Conservation (phyloP, 2,329 filamentous ascomycete genomes). For the Didymella glomerata region DNA sequence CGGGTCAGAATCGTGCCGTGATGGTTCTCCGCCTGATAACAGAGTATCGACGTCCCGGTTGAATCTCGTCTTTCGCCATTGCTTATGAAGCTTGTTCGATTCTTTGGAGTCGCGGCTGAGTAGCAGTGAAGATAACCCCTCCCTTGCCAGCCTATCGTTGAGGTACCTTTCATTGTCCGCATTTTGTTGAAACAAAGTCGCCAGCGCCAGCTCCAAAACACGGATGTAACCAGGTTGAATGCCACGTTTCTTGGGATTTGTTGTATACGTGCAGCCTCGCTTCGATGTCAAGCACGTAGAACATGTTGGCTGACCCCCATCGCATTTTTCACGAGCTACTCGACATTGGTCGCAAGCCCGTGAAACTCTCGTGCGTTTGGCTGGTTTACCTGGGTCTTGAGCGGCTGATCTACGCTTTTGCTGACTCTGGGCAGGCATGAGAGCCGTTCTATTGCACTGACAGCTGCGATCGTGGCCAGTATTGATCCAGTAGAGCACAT, state of each 20-base stretch:
- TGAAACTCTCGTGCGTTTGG: constrained; percentile 69
- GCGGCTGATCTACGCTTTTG: constrained; percentile 36
- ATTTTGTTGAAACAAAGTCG: constrained; percentile 70
- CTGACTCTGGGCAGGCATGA: constrained; percentile 41
- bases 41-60: constrained; percentile 70
- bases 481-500: background rate
- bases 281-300: constrained; percentile 71
- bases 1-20: constrained; percentile 30
- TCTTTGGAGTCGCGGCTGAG: constrained; percentile 62
- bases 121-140: constrained; percentile 59
- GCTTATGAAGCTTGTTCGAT: constrained; percentile 66
- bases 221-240: constrained; percentile 83
- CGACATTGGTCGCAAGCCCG: constrained; percentile 75
- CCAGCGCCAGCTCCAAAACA: constrained; percentile 73
- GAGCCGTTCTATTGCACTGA: constrained; percentile 11
- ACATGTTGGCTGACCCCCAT: constrained; percentile 72
- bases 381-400: constrained; percentile 33
- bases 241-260: constrained; percentile 77
- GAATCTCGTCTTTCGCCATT: constrained; percentile 70
- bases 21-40: constrained; percentile 59
- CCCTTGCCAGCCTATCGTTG: constrained; percentile 61
- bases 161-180: constrained; percentile 67
- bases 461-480: background rate
- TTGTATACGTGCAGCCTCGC: constrained; percentile 74
- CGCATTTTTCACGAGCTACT: constrained; percentile 74